Base-by-base conservation (phyloP, 768 basidiomycete species). In the Mycena kentingensis region DNA sequence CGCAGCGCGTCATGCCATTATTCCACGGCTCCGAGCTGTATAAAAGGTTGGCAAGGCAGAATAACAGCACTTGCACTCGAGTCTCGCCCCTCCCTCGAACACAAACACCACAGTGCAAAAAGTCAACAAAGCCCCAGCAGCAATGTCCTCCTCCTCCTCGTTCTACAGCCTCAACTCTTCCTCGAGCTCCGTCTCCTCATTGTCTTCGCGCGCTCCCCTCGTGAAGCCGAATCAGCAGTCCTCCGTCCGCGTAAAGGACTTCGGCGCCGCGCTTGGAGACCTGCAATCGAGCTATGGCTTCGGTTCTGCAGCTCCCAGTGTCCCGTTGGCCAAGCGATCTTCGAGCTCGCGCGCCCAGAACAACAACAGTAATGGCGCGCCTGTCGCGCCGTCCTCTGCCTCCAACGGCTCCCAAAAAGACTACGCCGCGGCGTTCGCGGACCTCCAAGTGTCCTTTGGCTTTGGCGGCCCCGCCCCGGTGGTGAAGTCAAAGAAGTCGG, bases 381-480 rank as follows among this genome's bases (percentile, higher is more conserved):
- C 36, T 37, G 19, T 37, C 18, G 36, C 36, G 12, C 6, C 18
- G 7, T 10, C 8, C 18, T 10, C 10, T 11, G 19, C n/a, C n/a
- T n/a, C n/a, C 36, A 11, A 10, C 36, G 11, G 18, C 18, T 37
- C 5, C 22, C 21, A n/a, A n/a, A 42, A 42, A 26, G 24, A 42
- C 41, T 42, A 42, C 26, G 36, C 43, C 26, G n/a, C 51, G 26
- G 56, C 52, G n/a, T 50, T 58, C 28, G 48, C 51, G 8, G 4
- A 7, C 21, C 56, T 53, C 43, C 52, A 58, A 24, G 49, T 52
- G 11, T 45, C 48, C 15, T 58, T 45, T 43, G 52, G 56, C 8
- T 53, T 53, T 24, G 12, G 5, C 31, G 51, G 44, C 11, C 3
- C 28, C 18, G 48, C 32, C 15, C 51, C 48, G n/a, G n/a, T n/a